These are phyloP conservation scores for Candida succiphila DNA, from an alignment of 805 yeast genomes.

Conservation along the genomic window DNA sequence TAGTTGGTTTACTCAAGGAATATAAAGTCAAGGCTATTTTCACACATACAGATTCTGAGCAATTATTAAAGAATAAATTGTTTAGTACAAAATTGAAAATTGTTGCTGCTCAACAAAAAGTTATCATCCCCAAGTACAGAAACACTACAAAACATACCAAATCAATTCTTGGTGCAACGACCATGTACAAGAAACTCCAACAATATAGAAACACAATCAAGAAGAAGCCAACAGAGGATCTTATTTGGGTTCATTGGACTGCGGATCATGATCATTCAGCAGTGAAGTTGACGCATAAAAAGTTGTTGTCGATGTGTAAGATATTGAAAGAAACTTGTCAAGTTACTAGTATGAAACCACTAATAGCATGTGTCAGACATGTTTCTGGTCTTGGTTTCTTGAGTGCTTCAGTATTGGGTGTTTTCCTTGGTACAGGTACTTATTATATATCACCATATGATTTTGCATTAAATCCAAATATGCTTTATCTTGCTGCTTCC, in stretches of 20 bases:
- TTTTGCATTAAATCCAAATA: conserved; percentile 62
- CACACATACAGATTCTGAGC: conserved; percentile 70
- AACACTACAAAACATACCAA: conserved; percentile 54
- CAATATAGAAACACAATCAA: conserved; percentile 15
- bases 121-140: conserved; percentile 41
- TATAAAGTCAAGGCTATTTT: conserved; percentile 65
- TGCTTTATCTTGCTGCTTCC: conserved; percentile 61
- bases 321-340: conserved; percentile 89
- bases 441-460: conserved; percentile 70
- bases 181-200: conserved; percentile 33
- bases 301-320: conserved; percentile 71
- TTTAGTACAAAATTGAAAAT: conserved; percentile 50
- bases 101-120: conserved; percentile 9
- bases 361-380: conserved; percentile 82
- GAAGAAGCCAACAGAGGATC: conserved; percentile 28
- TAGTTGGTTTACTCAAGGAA: conserved; percentile 56
- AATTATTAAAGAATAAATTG: conserved; percentile 56
- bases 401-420: conserved; percentile 76
- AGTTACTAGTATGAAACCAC: conserved; percentile 56
- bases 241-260: conserved; percentile 61
- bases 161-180: conserved; percentile 20
- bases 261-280: conserved; percentile 64
- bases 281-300: conserved; percentile 45
- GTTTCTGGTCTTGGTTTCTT: conserved; percentile 81
- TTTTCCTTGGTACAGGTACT: conserved; percentile 80